Conservation (phyloP, 1,284 basidiomycete genomes). For the Apiotrichum sp. region DNA sequence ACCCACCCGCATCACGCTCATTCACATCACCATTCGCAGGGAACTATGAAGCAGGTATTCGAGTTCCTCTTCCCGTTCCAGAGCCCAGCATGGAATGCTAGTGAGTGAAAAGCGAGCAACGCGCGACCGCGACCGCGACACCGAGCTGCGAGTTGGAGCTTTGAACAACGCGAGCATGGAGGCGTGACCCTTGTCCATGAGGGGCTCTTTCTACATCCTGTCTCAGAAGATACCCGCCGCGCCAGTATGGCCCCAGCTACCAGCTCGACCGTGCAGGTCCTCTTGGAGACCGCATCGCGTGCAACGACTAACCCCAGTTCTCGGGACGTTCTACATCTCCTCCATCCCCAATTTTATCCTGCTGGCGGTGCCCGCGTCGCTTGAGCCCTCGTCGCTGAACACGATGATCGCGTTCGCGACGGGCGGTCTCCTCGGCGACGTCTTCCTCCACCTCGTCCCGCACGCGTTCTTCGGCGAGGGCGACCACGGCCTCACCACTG, state of each 20-base stretch:
- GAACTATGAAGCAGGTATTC: slow-evolving; percentile 54
- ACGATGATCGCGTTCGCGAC: slow-evolving; percentile 67
- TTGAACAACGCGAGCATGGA: too few relatives aligned
- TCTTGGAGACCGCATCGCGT: too few relatives aligned
- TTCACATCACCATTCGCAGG: background rate
- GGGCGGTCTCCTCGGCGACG: slow-evolving; percentile 80
- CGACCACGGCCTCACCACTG: slow-evolving; percentile 57
- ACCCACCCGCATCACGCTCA: background rate
- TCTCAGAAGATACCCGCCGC: too few relatives aligned
- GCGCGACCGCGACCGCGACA: background rate
- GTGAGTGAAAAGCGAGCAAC: slow-evolving; percentile 43
- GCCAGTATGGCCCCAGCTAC: too few relatives aligned
- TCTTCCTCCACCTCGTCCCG: slow-evolving; percentile 80
- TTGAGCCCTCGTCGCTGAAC: slow-evolving; percentile 72
- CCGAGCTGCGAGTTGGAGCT: background rate
- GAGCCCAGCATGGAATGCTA: slow-evolving; percentile 70
- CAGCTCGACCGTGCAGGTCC: too few relatives aligned
- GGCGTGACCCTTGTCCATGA: too few relatives aligned
- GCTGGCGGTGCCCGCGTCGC: slow-evolving; percentile 77
- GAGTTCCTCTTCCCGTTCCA: slow-evolving; percentile 74
- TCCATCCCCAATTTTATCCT: slow-evolving; percentile 88
- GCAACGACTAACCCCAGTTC: slow-evolving; percentile 48
- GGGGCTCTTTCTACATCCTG: too few relatives aligned
- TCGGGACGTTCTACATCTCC: slow-evolving; percentile 88
- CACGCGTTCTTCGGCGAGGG: slow-evolving; percentile 84